Percentiles rank a stretch among this genome's conserved stretches.
These are phyloP conservation scores for Elymus sibiricus DNA, from an alignment of 176 grass and related monocot species.

Conservation along the genomic window DNA sequence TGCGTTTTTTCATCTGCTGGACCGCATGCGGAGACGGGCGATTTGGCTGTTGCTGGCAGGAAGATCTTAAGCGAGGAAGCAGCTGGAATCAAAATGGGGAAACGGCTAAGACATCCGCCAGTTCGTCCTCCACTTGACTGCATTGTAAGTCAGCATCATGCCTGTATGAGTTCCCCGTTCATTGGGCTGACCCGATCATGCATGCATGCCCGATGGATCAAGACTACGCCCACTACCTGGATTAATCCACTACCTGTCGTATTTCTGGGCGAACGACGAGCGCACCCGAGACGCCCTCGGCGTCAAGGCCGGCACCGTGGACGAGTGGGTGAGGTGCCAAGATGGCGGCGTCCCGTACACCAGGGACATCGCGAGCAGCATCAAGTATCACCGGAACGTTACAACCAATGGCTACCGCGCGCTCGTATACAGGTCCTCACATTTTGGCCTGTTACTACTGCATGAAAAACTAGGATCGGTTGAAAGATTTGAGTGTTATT, in stretches of 20 bases:
- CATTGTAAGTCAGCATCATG: slow-evolving; percentile 21
- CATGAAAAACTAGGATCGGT: not conserved
- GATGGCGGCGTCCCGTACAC: not conserved
- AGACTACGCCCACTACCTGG: too few relatives aligned
- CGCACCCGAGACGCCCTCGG: slow-evolving; percentile 29
- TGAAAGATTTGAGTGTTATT: not conserved
- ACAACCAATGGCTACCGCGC: slow-evolving; percentile 42
- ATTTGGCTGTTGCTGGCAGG: not conserved
- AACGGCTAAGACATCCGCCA: not conserved
- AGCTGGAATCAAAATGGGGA: not conserved
- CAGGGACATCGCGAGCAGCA: not conserved
- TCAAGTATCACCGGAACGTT: slow-evolving; percentile 42
- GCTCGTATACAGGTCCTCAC: slow-evolving; percentile 14
- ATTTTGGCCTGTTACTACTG: not conserved
- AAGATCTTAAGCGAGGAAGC: slow-evolving; percentile 19
- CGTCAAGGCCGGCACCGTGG: slow-evolving; percentile 39
- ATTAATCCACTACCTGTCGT: slow-evolving; percentile 40
- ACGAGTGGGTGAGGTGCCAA: slow-evolving; percentile 45
- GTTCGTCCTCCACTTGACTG: slow-evolving; percentile 30
- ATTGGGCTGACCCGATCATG: not conserved
- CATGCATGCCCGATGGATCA: not conserved
- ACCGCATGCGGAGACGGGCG: not conserved
- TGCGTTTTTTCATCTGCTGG: slow-evolving; percentile 29
- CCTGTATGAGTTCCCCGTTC: not conserved
- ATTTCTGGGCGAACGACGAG: slow-evolving; percentile 52